phyloP scores from a whole-genome alignment of 495 filamentous ascomycete species.

The Aspergillus bertholletiae region DNA sequence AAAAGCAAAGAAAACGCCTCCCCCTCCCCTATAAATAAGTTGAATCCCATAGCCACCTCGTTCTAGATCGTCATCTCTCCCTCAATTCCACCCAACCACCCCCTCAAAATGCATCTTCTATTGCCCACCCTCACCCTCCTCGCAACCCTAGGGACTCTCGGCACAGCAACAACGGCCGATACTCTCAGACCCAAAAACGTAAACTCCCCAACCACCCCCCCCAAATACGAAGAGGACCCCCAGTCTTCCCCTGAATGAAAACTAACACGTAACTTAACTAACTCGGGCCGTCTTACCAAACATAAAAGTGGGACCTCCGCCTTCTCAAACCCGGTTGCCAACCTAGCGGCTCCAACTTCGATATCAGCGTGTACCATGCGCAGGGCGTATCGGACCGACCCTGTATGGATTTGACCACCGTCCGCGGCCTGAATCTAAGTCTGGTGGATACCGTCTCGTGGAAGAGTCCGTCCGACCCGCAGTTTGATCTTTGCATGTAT shows the following conservation, averaged over 20 bases:
- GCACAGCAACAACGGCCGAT: constrained; percentile 2
- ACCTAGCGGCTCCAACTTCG: constrained; percentile 17
- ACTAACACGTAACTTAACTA: neutral
- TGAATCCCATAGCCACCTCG: no score
- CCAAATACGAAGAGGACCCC: no score
- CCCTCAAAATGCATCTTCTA: neutral
- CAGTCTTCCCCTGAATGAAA: neutral
- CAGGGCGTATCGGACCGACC: constrained; percentile 6
- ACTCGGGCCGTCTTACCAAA: no score
- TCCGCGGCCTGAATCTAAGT: constrained; percentile 4
- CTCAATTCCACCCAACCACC: neutral
- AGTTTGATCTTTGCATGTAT: constrained; percentile 27
- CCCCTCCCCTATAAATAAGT: no score
- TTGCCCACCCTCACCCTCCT: neutral
- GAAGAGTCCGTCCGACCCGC: constrained; percentile 20
- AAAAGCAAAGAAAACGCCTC: no score
- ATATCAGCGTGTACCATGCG: constrained; percentile 18
- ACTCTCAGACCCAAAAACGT: constrained; percentile 22
- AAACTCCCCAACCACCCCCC: neutral
- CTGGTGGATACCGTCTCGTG: constrained; percentile 28
- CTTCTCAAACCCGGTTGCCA: constrained; percentile 26
- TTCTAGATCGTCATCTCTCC: no score
- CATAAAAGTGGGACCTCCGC: constrained; percentile 29
- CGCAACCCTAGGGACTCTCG: neutral
- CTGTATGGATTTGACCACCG: constrained; percentile 7